These are phyloP conservation scores for Cystobasidium ongulense DNA, from an alignment of 768 basidiomycete species.

Conservation along the genomic window DNA sequence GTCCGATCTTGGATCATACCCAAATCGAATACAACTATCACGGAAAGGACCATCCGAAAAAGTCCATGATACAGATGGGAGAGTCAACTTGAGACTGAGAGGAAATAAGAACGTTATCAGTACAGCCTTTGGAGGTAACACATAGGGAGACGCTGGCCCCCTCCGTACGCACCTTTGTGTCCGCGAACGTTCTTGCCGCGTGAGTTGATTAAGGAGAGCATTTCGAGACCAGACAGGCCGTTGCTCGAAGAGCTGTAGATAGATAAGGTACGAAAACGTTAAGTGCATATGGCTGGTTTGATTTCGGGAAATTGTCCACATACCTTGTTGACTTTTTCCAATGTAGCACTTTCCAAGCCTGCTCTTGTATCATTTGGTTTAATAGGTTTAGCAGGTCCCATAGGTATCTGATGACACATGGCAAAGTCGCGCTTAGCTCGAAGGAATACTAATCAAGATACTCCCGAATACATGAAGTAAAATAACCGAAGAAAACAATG, in stretches of 20 bases:
- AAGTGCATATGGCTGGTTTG: background rate
- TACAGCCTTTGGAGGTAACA: too few relatives aligned
- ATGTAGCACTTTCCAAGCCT: constrained; percentile 58
- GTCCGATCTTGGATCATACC: constrained; percentile 79
- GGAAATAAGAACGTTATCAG: too few relatives aligned
- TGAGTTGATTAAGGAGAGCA: constrained; percentile 74
- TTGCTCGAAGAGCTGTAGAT: constrained; percentile 56
- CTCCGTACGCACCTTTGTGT: constrained; percentile 65
- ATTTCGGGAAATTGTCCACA: background rate
- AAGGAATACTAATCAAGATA: too few relatives aligned
- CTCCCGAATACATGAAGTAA: background rate
- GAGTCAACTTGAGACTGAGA: constrained; percentile 34
- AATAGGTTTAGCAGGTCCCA: constrained; percentile 38
- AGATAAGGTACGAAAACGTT: background rate
- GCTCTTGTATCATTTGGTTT: constrained; percentile 42
- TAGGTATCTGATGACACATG: constrained; percentile 8
- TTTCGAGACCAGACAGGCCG: constrained; percentile 85
- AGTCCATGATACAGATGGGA: constrained; percentile 58
- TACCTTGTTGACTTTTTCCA: constrained; percentile 40
- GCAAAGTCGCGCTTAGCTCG: background rate
- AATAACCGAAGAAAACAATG: background rate
- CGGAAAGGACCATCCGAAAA: constrained; percentile 92
- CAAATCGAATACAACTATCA: constrained; percentile 73
- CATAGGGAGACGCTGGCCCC: too few relatives aligned
- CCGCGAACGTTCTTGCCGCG: constrained; percentile 58